A percentile compares a stretch with the other conserved stretches of the same genome.
Evolutionary conservation across 345 rosid genomes (phyloP).

Genomic region (Cardamine occulta): DNA sequence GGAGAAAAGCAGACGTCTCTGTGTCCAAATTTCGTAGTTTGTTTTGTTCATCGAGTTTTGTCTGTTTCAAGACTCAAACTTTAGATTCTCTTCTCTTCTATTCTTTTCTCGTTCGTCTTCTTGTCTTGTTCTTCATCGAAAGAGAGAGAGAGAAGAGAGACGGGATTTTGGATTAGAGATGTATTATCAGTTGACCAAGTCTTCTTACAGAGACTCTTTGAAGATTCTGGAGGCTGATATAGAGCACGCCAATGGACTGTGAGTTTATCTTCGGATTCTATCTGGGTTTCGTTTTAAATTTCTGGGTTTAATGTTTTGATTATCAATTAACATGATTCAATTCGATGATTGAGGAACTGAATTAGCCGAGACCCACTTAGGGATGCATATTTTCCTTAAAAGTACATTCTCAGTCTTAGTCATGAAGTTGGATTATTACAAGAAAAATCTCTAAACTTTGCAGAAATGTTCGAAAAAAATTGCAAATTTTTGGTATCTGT

Average conservation of each 20-base stretch:
- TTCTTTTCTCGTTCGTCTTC: conserved; percentile 3
- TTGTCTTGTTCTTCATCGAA: conserved; percentile 6
- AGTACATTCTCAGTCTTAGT: neutral
- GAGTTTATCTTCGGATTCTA: conserved; percentile 46
- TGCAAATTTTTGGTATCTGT: neutral
- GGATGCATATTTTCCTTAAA: neutral
- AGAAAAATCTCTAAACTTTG: neutral
- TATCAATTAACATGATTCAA: neutral
- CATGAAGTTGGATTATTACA: neutral
- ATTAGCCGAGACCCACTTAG: conserved; percentile 11
- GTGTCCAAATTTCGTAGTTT: conserved; percentile 26
- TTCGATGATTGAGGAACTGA: conserved; percentile 4
- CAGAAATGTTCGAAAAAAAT: neutral
- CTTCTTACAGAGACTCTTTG: conserved; percentile 75
- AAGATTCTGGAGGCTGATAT: conserved; percentile 85
- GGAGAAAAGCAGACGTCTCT: conserved; percentile 38
- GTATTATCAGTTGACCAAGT: conserved; percentile 61
- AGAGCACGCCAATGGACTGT: conserved; percentile 88
- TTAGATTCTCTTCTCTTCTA: conserved; percentile 25
- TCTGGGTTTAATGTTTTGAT: conserved; percentile 33
- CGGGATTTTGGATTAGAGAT: conserved; percentile 30
- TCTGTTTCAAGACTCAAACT: conserved; percentile 32
- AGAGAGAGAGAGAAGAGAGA: neutral
- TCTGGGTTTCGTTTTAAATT: conserved; percentile 18
- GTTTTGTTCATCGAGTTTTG: conserved; percentile 28